Evolutionary conservation across 352 stramenopile genomes (phyloP), one percentile per base, ranked within the genome.

Genomic region (Globisporangium paddicum): DNA sequence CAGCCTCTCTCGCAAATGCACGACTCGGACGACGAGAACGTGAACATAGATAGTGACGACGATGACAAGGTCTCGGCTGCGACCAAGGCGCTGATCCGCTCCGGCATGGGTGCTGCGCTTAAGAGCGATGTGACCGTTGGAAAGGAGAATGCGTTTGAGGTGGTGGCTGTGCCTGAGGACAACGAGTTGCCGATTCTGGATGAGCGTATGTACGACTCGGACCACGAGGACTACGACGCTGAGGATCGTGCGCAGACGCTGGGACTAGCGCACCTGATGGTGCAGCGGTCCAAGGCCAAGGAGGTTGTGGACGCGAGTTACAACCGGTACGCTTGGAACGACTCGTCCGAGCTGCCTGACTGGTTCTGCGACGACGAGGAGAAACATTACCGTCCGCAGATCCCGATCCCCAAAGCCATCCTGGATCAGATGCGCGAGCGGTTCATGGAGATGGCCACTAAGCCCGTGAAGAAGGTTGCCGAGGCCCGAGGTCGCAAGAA

Each of bases 321-420:
- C 89, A 99, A 99, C 73, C 93, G 98, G 0, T 99, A 97, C 69
- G 92, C 96, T 5, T 99, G 97, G 96, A 99, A 99, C 69, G 97
- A 99, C 75, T 86, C 94, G 1, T 49, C 81, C 9, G 92, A 96
- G 38, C 60, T 99, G 8, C 98, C 98, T 0, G 90, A 99, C 58
- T 99, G 98, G 98, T 99, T 99, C 68, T 66, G 93, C 5, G 95
- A 98, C 49, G 93, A 98, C 51, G 95, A 98, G 61, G 82, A 96
- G 68, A 95, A 96, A 61, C 93, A 99, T 77, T 98, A 99, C 71
- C 88, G 97, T 28, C 98, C 98, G 11, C 97, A 99, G 77, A 79
- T 99, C 26, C 96, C 96, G 16, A 98, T 99, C 52, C 92, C 76
- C 51, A 97, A 97, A 68, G 87, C 94, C 21, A 82, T 99, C n/a